Percentiles rank a stretch among this genome's conserved stretches.
Conservation (phyloP, 2,329 filamentous ascomycete genomes). For the Fusarium haematococcum region DNA sequence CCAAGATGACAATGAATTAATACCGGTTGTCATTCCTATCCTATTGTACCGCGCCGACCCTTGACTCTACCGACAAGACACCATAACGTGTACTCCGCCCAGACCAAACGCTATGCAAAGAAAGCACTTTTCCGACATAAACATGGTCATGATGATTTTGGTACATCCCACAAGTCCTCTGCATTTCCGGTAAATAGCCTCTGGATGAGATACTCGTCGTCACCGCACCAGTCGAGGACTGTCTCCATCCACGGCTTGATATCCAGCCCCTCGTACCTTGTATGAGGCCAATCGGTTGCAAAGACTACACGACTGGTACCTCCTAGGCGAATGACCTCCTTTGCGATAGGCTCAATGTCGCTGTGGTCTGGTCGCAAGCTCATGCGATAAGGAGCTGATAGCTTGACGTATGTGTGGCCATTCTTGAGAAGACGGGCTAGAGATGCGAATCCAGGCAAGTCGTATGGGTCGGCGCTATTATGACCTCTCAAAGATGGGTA, state of each 20-base stretch:
- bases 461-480: conserved; percentile 39
- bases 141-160: neutral
- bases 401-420: conserved; percentile 66
- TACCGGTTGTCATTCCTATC: neutral
- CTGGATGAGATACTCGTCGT: conserved; percentile 56
- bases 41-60: neutral
- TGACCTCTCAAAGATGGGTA: conserved; percentile 54
- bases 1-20: neutral
- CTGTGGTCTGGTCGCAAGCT: conserved; percentile 56
- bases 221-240: conserved; percentile 65
- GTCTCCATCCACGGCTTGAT: conserved; percentile 59
- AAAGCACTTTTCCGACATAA: neutral
- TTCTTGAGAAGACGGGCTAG: conserved; percentile 58
- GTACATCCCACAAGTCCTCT: conserved; percentile 58
- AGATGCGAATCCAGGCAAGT: conserved; percentile 49
- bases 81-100: neutral
- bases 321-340: conserved; percentile 60
- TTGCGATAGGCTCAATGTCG: conserved; percentile 60
- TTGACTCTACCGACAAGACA: neutral
- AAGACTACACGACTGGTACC: conserved; percentile 61
- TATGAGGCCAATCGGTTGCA: conserved; percentile 74
- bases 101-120: neutral
- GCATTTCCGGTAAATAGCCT: conserved; percentile 68
- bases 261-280: conserved; percentile 68
- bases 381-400: conserved; percentile 70